These are phyloP conservation scores for Santalum album DNA, from an alignment of 164 flowering plant species.

Conservation along the genomic window DNA sequence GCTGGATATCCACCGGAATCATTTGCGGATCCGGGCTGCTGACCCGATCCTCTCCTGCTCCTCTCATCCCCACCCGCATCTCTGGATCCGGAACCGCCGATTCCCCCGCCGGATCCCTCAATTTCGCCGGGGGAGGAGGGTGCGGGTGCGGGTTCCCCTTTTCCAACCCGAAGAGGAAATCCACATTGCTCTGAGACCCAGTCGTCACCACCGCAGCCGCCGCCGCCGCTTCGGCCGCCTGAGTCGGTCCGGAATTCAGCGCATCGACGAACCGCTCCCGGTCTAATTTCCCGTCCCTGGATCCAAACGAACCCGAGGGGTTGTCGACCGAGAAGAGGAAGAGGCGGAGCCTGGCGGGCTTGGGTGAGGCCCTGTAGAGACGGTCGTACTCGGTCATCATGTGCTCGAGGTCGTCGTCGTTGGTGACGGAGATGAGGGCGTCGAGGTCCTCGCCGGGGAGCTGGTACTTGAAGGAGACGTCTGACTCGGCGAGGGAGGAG, in stretches of 20 bases:
- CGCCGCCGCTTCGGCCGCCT: constrained; percentile 2
- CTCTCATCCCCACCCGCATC: constrained; percentile 8
- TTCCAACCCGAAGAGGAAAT: constrained; percentile 44
- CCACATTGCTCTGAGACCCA: constrained; percentile 16
- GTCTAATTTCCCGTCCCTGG: constrained; percentile 27
- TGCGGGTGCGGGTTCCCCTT: constrained; percentile 10
- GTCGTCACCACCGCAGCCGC: constrained; percentile 5
- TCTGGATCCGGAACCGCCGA: constrained; percentile 9
- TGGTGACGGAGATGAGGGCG: constrained; percentile 56
- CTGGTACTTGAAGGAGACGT: constrained; percentile 49
- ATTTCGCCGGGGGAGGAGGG: constrained; percentile 9
- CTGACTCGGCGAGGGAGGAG: constrained; percentile 21
- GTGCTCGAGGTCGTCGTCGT: constrained; percentile 58
- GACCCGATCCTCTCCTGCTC: constrained; percentile 20
- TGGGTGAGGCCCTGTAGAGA: constrained; percentile 24
- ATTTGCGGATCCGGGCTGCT: background rate
- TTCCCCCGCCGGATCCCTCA: background rate
- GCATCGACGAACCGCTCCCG: constrained; percentile 46
- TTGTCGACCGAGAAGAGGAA: constrained; percentile 33
- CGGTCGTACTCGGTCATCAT: constrained; percentile 65
- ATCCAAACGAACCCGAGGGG: constrained; percentile 38
- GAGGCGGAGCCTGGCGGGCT: constrained; percentile 43
- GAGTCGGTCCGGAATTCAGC: constrained; percentile 20
- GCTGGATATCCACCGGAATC: constrained; percentile 22
- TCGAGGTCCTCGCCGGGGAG: constrained; percentile 61